Base-by-base conservation (phyloP, 2,329 filamentous ascomycete genomes). In the Neocucurbitaria cava region DNA sequence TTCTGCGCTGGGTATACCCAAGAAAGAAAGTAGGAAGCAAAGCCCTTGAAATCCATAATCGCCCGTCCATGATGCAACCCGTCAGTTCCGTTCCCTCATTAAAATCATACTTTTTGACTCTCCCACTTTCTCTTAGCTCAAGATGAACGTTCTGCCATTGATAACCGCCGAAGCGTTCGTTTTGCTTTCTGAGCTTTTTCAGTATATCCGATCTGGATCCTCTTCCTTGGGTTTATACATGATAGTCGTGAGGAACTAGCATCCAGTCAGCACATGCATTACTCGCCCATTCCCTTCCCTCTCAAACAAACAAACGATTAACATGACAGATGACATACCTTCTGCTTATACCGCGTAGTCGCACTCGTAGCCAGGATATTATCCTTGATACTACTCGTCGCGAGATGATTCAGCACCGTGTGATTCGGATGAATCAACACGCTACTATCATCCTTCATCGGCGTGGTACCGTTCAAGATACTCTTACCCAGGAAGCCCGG, bases 371-470 rank as follows among this genome's bases (percentile, higher is more conserved):
- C 95, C 61, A 99, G 82, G 23, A 98, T 91, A 59, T 94, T 93
- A 65, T 96, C 92, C 81, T 96, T 97, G 77, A 99, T 99, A 76
- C 93, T 97, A 77, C 94, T 98, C 3, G 95, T 99, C 44, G 94
- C 94, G 65, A 99, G 81, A 76, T 99, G 95, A 65, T 99, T 99
- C 59, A 99, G 80, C 28, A 98, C 92, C 0, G 95, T 97, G 71
- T 99, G 94, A 69, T 98, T 99, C 13, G 95, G 95, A 85, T 97
- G 94, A 64, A 92, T 95, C 60, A 99, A 80, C 57, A 99, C 95
- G 77, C 93, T 97, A 76, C 94, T 96, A 77, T 99, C 95, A 74
- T 99, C 95, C 80, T 98, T 98, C 83, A 96, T 92, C 6, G 94
- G 88, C 23, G 91, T 92, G 2, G 88, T 89, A 44, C 91, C 91